Percentiles rank a stretch among this genome's conserved stretches.
Evolutionary conservation across 1,139 yeast species (phyloP).

Genomic region (Taphrina deformans): DNA sequence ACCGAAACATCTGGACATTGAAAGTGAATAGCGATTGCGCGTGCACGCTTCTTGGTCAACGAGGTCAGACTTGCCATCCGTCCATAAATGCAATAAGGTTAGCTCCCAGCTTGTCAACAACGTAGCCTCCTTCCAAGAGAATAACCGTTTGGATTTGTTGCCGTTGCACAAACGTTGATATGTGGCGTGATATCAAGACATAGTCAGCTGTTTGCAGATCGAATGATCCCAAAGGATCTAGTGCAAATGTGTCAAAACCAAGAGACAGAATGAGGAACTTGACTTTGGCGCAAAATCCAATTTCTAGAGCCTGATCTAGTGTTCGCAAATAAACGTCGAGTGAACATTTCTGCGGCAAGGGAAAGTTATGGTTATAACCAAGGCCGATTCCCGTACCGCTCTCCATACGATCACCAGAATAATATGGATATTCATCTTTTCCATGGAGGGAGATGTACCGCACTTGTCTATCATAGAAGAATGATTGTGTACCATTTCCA

Average conservation of each 20-base stretch:
- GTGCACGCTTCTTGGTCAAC: too few relatives aligned
- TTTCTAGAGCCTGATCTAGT: neutral
- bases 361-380: conserved; percentile 12
- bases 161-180: neutral
- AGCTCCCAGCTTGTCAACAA: conserved; percentile 5
- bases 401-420: neutral
- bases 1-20: too few relatives aligned
- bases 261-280: conserved; percentile 5
- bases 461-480: conserved; percentile 2
- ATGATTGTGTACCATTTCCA: conserved; percentile 23
- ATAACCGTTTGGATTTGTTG: neutral
- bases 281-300: too few relatives aligned
- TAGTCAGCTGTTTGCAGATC: neutral
- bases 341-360: neutral
- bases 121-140: conserved; percentile 19
- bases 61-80: too few relatives aligned
- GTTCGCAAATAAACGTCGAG: neutral
- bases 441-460: conserved; percentile 15
- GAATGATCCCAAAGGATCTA: conserved; percentile 17
- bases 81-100: neutral
- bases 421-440: conserved; percentile 15
- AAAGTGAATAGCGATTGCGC: too few relatives aligned
- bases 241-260: conserved; percentile 19
- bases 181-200: neutral
- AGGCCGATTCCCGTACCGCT: neutral